Base-by-base conservation (phyloP, 2,329 filamentous ascomycete species). In the Aspergillus arachidicola region DNA sequence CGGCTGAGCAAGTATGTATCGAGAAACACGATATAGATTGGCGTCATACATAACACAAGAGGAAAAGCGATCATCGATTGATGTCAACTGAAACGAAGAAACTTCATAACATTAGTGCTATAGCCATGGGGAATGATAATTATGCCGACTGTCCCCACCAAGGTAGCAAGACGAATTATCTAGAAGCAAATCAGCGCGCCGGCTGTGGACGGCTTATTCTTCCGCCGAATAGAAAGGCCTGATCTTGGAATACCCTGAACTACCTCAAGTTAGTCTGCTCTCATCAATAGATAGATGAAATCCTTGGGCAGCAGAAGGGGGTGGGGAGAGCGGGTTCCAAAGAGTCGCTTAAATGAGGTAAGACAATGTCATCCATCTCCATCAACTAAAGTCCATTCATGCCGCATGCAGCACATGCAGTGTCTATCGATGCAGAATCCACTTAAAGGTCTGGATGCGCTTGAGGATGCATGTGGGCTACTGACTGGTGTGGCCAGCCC, bases 191-290 rank as follows among this genome's bases (percentile, higher is more conserved):
- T 30, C 28, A 51, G 16, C 30, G 7, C 28, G 48, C 16, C 19
- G 9, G 19, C 9, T 51, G 16, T n/a, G 51, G 57, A 50, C 58
- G 58, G 61, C 58, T 57, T 30, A 57, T 45, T 63, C 45, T 63
- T 57, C 21, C 53, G 58, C 58, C 58, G 58, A 63, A 63, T 63
- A 51, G 34, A 36, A 60, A 14, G 23, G 10, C 32, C 34, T 34
- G 26, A 21, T 14, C 28, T 36, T 36, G 30, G 19, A 46, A 45
- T 6, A 26, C 50, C 30, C 50, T 43, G 50, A 53, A 26, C 32
- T 38, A 55, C 51, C 51, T 38, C 9, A 19, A n/a, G n/a, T 38
- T 38, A 26, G 51, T 16, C 51, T 34, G 16, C n/a, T 41, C 9
- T 41, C 9, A 28, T 55, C 32, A 41, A 26, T 55, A 23, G n/a